Base-by-base conservation (phyloP, 1,284 basidiomycete genomes). In the Fomitopsis schrenkii region DNA sequence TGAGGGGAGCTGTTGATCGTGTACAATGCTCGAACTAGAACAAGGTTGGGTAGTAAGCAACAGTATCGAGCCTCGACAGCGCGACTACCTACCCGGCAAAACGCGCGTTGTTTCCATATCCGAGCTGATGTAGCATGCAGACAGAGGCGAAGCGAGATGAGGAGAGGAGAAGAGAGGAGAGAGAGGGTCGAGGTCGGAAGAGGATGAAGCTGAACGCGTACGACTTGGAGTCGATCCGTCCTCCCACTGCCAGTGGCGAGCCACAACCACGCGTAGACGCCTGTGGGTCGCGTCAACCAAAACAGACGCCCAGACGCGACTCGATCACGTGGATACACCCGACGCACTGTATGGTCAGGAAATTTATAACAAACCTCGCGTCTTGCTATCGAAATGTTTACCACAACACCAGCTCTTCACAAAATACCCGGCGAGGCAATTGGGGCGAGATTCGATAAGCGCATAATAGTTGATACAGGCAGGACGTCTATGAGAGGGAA, bases 1-100 rank as follows among this genome's bases (percentile, higher is more conserved):
- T 74, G 73, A 30, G 72, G 65, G 2, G 68, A 66, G 50, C 69
- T 66, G 58, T 76, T 74, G 64, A 75, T 69, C 30, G 72, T 75
- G 59, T 76, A 76, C 59, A 75, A 62, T 26, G 70, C 72, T 54
- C 75, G 74, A 30, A 76, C 74, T 75, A 58, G 10, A 33, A 66
- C 65, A 62, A 50, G 60, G 35, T 22, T 65, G 55, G 22, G 53
- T 57, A 53, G 63, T 64, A 44, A 59, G 64, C 61, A 65, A 60
- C 61, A 66, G 65, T 42, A 28, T 10, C 30, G 28, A 5, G 28
- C 26, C 3, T 28, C 15, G 14, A 33, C 14, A 9, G 28, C 28
- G 28, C 1, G 48, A 28, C 48, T 2, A 33, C 48, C 14, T 33
- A 50, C 48, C 48, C 22, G 48, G 48, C 48, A 50, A 33, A 30